Percentiles rank a stretch among this genome's conserved stretches.
Conservation (phyloP, 2,329 filamentous ascomycete species). For the Volutella citrinella region DNA sequence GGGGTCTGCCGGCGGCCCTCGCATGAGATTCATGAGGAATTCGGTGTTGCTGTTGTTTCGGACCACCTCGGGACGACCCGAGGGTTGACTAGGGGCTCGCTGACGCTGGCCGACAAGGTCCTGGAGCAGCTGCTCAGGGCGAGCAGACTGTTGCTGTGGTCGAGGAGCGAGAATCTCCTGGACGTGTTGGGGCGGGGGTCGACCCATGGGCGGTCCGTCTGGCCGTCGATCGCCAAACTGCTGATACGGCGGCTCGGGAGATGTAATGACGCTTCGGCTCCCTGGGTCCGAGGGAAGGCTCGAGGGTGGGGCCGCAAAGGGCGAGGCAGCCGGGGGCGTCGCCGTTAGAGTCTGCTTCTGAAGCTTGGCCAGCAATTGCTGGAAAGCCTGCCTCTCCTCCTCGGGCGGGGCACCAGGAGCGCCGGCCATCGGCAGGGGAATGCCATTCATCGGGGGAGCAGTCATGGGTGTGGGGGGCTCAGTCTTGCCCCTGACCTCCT, state of each 20-base stretch:
- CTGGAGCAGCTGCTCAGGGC: slow-evolving; percentile 59
- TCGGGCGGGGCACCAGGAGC: slow-evolving; percentile 44
- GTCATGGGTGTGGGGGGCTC: slow-evolving; percentile 46
- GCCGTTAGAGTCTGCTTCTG: slow-evolving; percentile 53
- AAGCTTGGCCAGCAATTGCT: slow-evolving; percentile 77
- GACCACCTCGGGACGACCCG: slow-evolving; percentile 40
- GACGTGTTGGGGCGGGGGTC: slow-evolving; percentile 37
- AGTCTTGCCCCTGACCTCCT: slow-evolving; percentile 49
- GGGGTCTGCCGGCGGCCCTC: slow-evolving; percentile 45
- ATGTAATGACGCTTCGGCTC: slow-evolving; percentile 40
- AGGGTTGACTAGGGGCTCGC: slow-evolving; percentile 50
- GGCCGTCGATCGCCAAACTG: slow-evolving; percentile 46
- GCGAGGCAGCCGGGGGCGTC: slow-evolving; percentile 43
- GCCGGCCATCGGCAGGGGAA: slow-evolving; percentile 12
- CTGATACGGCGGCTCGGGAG: slow-evolving; percentile 46
- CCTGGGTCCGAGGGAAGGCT: slow-evolving; percentile 21
- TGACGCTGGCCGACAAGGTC: slow-evolving; percentile 60
- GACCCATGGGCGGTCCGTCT: slow-evolving; percentile 32
- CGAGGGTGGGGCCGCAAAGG: slow-evolving; percentile 41
- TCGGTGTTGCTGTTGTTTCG: slow-evolving; percentile 68
- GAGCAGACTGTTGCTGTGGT: slow-evolving; percentile 48
- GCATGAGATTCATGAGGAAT: slow-evolving; percentile 82
- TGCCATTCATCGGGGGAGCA: slow-evolving; percentile 21
- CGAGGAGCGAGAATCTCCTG: slow-evolving; percentile 54
- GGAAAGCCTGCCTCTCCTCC: slow-evolving; percentile 82